A percentile compares a stretch with the other conserved stretches of the same genome.
These are phyloP conservation scores for Geotrichum citri-aurantii DNA, from an alignment of 1,139 yeast genomes.

Conservation along the genomic window DNA sequence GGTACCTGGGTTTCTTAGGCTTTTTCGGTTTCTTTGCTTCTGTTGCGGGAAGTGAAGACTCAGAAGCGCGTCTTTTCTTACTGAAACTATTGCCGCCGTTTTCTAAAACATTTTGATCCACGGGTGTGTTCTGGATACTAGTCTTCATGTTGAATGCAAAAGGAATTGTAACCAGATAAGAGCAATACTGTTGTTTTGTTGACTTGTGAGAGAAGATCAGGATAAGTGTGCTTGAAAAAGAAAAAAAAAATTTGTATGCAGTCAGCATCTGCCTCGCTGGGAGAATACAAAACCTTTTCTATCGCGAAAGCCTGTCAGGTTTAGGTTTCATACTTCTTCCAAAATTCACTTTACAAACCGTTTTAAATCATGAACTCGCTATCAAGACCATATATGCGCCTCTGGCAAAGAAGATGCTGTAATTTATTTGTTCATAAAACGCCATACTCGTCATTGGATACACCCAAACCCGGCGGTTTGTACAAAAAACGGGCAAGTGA, in stretches of 20 bases:
- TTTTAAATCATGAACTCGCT: not conserved
- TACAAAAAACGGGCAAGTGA: not conserved
- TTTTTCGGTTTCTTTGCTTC: not conserved
- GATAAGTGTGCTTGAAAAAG: not conserved
- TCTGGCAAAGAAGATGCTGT: not conserved
- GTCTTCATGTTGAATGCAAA: not conserved
- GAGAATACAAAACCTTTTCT: not conserved
- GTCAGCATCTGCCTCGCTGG: not conserved
- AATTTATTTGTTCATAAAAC: not conserved
- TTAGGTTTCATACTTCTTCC: not conserved
- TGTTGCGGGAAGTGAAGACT: not conserved
- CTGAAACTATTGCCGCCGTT: not conserved
- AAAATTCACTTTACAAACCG: not conserved
- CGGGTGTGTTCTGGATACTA: not conserved
- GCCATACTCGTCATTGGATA: not conserved
- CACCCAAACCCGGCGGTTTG: not conserved
- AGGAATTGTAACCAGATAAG: not conserved
- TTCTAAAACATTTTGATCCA: not conserved
- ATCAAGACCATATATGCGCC: not conserved
- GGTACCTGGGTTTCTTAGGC: conserved; percentile 21
- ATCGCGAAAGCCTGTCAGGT: not conserved
- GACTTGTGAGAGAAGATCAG: not conserved
- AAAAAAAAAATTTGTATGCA: not conserved
- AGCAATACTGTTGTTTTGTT: not conserved
- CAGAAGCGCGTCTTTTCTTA: not conserved